phyloP scores from a whole-genome alignment of 495 filamentous ascomycete species.

The Talaromyces adpressus region DNA sequence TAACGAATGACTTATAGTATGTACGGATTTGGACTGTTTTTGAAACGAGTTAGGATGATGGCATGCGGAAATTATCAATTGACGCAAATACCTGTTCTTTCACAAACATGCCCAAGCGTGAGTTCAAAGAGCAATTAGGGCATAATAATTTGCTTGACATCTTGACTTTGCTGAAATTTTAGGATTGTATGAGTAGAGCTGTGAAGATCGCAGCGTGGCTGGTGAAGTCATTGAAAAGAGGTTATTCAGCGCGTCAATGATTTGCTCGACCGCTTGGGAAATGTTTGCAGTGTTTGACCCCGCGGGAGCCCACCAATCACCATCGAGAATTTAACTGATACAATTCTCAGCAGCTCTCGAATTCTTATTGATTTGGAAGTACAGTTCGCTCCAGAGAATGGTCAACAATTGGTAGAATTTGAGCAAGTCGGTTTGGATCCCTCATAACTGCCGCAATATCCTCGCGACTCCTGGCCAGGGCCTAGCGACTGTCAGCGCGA shows the following conservation, averaged over 20 bases:
- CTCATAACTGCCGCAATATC: conserved; percentile 72
- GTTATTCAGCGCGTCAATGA: conserved; percentile 3
- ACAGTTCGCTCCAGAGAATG: conserved; percentile 38
- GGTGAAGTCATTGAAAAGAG: conserved; percentile 3
- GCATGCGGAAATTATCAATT: neutral
- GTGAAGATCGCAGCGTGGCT: neutral
- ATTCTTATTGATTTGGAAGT: neutral
- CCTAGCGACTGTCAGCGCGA: conserved; percentile 31
- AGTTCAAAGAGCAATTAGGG: conserved; percentile 2
- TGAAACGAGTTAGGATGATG: neutral
- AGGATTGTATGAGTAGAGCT: too few relatives aligned
- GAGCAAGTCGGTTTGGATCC: conserved; percentile 72
- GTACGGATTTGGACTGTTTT: conserved; percentile 1
- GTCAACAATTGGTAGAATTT: conserved; percentile 66
- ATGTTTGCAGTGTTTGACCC: conserved; percentile 22
- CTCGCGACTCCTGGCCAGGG: conserved; percentile 61
- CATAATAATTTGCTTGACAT: conserved; percentile 8
- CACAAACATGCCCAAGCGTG: neutral
- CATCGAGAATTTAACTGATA: neutral
- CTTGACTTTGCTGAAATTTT: neutral
- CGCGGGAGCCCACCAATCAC: conserved; percentile 17
- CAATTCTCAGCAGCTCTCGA: neutral
- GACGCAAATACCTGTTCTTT: conserved; percentile 7
- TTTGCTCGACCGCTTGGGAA: neutral
- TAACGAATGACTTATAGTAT: neutral